These are phyloP conservation scores for Anaeromyces robustus DNA, from an alignment of 192 early-diverging fungal genomes.

Conservation along the genomic window DNA sequence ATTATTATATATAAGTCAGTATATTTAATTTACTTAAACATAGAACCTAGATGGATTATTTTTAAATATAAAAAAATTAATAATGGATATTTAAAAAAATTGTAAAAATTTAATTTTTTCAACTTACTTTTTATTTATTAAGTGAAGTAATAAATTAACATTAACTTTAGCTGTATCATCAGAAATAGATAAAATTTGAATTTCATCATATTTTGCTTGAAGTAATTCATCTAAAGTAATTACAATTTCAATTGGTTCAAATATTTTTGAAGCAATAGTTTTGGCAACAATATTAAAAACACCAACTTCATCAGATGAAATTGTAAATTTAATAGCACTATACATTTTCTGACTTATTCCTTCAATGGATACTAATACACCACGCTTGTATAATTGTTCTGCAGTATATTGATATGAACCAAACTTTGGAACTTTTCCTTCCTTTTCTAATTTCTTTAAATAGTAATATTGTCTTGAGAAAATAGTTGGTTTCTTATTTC, in stretches of 20 bases:
- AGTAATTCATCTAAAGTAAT: conserved; percentile 74
- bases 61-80: too few species aligned
- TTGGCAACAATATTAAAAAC: conserved; percentile 78
- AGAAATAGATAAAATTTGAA: conserved; percentile 77
- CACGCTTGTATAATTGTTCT: conserved; percentile 77
- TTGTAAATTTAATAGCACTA: conserved; percentile 70
- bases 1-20: too few species aligned
- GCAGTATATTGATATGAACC: conserved; percentile 98
- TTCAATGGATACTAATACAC: conserved; percentile 73
- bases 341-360: conserved; percentile 69
- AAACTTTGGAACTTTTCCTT: conserved; percentile 78
- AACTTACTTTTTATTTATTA: conserved; percentile 92
- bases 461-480: conserved; percentile 96
- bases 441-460: conserved; percentile 63
- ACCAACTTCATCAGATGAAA: conserved; percentile 83
- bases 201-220: conserved; percentile 84
- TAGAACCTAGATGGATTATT: conserved; percentile 10
- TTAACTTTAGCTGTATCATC: conserved; percentile 88
- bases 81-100: too few species aligned
- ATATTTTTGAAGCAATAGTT: conserved; percentile 40
- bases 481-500: conserved; percentile 33
- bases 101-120: too few species aligned
- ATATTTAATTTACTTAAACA: background rate
- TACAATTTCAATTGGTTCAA: conserved; percentile 57
- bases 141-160: conserved; percentile 83